Percentiles rank a stretch among this genome's conserved stretches.
These are phyloP conservation scores for Cercospora citrullina DNA, from an alignment of 2,329 filamentous ascomycete genomes.

Conservation along the genomic window DNA sequence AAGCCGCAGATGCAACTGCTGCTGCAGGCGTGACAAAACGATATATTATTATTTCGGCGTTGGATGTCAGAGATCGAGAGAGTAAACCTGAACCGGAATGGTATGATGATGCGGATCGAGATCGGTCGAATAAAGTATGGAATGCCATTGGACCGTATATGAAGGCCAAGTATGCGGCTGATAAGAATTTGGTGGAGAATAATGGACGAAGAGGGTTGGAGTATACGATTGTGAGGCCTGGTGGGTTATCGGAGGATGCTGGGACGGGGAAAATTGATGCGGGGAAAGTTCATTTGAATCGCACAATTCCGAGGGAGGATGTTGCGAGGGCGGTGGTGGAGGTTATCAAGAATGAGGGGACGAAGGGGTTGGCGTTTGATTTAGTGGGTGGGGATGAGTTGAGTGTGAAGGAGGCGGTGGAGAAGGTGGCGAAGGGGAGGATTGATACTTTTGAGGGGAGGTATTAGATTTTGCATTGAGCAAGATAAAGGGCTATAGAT, in stretches of 20 bases:
- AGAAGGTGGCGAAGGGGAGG: constrained; percentile 41
- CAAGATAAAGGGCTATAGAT: background rate
- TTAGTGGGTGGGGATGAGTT: constrained; percentile 44
- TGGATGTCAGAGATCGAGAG: constrained; percentile 54
- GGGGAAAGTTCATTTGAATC: constrained; percentile 45
- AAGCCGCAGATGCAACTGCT: constrained; percentile 62
- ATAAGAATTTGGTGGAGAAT: constrained; percentile 42
- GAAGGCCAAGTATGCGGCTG: constrained; percentile 47
- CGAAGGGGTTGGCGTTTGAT: constrained; percentile 48
- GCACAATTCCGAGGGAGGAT: constrained; percentile 54
- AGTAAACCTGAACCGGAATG: constrained; percentile 44
- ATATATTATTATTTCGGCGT: constrained; percentile 66
- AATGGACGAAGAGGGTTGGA: constrained; percentile 44
- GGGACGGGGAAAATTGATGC: constrained; percentile 47
- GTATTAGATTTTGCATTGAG: constrained; percentile 6
- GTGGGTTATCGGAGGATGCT: constrained; percentile 48
- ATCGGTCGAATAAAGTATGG: constrained; percentile 44
- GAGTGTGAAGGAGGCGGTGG: constrained; percentile 43
- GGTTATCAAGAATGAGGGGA: constrained; percentile 54
- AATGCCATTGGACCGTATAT: constrained; percentile 44
- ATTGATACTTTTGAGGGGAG: constrained; percentile 41
- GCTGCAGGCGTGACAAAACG: constrained; percentile 55
- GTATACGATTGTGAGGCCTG: constrained; percentile 51
- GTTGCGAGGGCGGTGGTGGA: constrained; percentile 61
- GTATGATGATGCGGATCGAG: constrained; percentile 46